Evolutionary conservation across 805 yeast genomes (phyloP).

Genomic region (Nakazawaea ernobii): DNA sequence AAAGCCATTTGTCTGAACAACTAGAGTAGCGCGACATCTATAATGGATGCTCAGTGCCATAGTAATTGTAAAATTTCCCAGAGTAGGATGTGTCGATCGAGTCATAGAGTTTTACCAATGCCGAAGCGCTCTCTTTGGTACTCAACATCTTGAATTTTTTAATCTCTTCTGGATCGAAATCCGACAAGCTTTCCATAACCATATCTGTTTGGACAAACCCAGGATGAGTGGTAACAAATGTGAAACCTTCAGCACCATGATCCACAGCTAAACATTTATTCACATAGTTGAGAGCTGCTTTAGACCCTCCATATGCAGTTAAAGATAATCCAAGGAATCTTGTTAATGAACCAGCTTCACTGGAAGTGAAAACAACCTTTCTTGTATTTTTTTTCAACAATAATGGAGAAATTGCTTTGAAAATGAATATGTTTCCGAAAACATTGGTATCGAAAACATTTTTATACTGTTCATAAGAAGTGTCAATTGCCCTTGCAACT

Average conservation of each 20-base stretch:
- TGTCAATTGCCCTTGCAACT: neutral
- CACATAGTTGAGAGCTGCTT: constrained; percentile 28
- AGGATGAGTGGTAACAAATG: constrained; percentile 24
- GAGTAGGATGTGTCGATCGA: neutral
- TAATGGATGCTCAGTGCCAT: neutral
- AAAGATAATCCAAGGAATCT: constrained; percentile 17
- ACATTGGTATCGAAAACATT: neutral
- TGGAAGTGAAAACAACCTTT: constrained; percentile 25
- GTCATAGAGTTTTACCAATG: constrained; percentile 19
- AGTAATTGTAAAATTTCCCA: neutral
- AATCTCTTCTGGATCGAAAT: constrained; percentile 16
- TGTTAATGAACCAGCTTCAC: constrained; percentile 23
- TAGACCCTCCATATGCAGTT: constrained; percentile 29
- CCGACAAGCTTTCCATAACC: constrained; percentile 15
- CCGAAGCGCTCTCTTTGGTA: constrained; percentile 19
- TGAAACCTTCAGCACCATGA: constrained; percentile 19
- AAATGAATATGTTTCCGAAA: neutral
- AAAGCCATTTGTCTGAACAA: too few relatives aligned
- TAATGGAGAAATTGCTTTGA: neutral
- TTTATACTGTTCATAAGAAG: neutral
- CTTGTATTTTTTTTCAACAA: constrained; percentile 17
- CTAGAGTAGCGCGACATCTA: neutral
- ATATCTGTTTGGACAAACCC: constrained; percentile 10
- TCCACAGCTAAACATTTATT: constrained; percentile 23
- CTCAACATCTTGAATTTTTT: constrained; percentile 22